phyloP scores from a whole-genome alignment of 2,329 filamentous ascomycete genomes.

The Aspergillus udagawae region DNA sequence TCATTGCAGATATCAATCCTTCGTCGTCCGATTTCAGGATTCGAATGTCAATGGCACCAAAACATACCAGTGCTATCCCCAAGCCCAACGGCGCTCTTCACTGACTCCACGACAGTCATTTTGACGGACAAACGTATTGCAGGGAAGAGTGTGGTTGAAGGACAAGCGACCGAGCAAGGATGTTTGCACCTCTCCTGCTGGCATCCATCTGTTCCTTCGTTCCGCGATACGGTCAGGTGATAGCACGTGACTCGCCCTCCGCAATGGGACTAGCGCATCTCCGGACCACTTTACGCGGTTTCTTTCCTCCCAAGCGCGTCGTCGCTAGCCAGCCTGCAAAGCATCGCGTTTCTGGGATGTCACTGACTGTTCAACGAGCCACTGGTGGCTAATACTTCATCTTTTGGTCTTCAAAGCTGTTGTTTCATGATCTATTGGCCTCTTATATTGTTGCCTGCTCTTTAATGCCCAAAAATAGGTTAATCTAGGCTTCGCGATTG shows the following conservation, averaged over 20 bases:
- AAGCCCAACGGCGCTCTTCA: constrained; percentile 48
- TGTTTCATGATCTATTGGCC: constrained; percentile 9
- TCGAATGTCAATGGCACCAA: constrained; percentile 20
- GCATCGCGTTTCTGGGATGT: constrained; percentile 24
- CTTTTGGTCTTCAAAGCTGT: constrained; percentile 8
- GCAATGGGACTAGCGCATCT: constrained; percentile 21
- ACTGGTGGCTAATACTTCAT: constrained; percentile 26
- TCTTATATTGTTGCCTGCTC: neutral
- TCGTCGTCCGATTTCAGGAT: constrained; percentile 5
- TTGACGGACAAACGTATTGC: constrained; percentile 17
- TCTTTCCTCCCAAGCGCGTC: constrained; percentile 26
- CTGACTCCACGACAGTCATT: constrained; percentile 47
- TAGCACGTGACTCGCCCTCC: constrained; percentile 15
- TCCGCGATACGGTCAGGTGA: constrained; percentile 20
- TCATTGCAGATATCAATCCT: constrained; percentile 4
- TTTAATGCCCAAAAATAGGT: constrained; percentile 9
- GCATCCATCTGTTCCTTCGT: constrained; percentile 23
- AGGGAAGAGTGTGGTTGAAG: constrained; percentile 10
- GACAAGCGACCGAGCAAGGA: constrained; percentile 19
- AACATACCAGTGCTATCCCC: constrained; percentile 37
- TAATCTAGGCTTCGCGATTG: constrained; percentile 6
- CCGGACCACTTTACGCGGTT: constrained; percentile 39
- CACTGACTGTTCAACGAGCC: constrained; percentile 26
- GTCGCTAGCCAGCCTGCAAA: constrained; percentile 18
- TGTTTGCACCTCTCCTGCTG: constrained; percentile 25